phyloP scores from a whole-genome alignment of 805 yeast species.

The Candida pseudofarinosa region DNA sequence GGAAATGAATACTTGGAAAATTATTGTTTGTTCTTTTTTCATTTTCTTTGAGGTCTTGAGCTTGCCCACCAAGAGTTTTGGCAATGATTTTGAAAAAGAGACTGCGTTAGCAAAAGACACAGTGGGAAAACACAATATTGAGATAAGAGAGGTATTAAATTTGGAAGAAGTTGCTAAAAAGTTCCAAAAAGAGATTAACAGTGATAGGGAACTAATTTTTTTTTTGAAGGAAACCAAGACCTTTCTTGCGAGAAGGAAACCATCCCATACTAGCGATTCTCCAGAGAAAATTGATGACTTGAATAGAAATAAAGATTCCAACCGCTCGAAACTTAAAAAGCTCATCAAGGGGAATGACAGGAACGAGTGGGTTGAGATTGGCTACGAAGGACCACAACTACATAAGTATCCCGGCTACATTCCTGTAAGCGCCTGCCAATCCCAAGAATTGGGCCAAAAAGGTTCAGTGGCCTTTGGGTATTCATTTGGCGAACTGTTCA shows the following conservation, averaged over 20 bases:
- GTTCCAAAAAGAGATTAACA: neutral
- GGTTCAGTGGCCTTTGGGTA: slow-evolving; percentile 10
- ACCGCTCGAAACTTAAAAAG: neutral
- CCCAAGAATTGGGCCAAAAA: slow-evolving; percentile 11
- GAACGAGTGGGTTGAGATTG: slow-evolving; percentile 12
- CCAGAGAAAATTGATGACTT: slow-evolving; percentile 5
- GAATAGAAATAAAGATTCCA: neutral
- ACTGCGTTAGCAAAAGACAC: too few species aligned
- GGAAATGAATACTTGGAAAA: too few species aligned
- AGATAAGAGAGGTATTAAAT: neutral
- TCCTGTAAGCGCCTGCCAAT: slow-evolving; percentile 16
- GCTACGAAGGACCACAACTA: slow-evolving; percentile 4
- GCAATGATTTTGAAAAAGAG: too few species aligned
- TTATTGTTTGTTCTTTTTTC: too few species aligned
- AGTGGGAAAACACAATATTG: neutral
- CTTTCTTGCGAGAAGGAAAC: slow-evolving; percentile 1
- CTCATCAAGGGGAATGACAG: neutral
- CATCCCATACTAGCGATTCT: neutral
- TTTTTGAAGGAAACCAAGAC: slow-evolving; percentile 1
- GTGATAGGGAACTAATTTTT: slow-evolving; percentile 1
- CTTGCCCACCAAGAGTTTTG: too few species aligned
- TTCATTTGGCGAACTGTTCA: slow-evolving; percentile 1
- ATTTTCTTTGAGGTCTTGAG: too few species aligned
- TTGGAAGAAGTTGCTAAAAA: neutral
- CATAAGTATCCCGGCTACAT: slow-evolving; percentile 11